These are phyloP conservation scores for Geum urbanum DNA, from an alignment of 306 rosid species.

Conservation along the genomic window DNA sequence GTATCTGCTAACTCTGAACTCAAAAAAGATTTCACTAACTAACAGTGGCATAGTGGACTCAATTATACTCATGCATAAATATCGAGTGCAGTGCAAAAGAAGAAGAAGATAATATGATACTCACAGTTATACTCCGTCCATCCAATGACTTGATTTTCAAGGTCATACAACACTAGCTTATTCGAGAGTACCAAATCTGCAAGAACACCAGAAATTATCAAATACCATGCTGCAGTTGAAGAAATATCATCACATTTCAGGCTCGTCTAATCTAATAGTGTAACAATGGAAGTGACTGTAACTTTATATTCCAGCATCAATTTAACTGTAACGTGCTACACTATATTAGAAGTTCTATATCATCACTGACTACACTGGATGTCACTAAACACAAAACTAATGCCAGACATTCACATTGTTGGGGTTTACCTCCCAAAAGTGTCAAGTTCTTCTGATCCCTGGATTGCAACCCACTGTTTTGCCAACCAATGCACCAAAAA, in stretches of 20 bases:
- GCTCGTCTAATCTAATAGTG: not conserved
- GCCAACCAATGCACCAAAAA: slow-evolving; percentile 97
- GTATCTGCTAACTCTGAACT: not conserved
- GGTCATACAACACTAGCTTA: slow-evolving; percentile 86
- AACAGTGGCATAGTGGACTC: not conserved
- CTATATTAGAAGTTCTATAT: not conserved
- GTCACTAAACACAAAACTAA: not conserved
- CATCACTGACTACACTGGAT: not conserved
- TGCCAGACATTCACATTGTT: slow-evolving; percentile 6
- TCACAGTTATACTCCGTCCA: slow-evolving; percentile 96
- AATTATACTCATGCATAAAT: not conserved
- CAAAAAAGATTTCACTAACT: not conserved
- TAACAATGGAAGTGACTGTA: not conserved
- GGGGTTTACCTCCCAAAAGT: slow-evolving; percentile 78
- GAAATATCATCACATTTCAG: not conserved
- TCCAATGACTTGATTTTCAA: slow-evolving; percentile 80
- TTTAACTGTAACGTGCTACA: not conserved
- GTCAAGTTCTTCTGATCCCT: slow-evolving; percentile 83
- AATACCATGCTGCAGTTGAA: not conserved
- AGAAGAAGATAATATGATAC: slow-evolving; percentile 30
- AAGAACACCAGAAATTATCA: slow-evolving; percentile 21
- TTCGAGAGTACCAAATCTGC: slow-evolving; percentile 96
- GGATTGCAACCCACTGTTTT: slow-evolving; percentile 87
- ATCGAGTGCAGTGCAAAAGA: too few relatives aligned
- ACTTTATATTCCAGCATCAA: not conserved